A percentile compares a stretch with the other conserved stretches of the same genome.
These are phyloP conservation scores for Penicillium sp. DNA, from an alignment of 2,329 filamentous ascomycete genomes.

Conservation along the genomic window DNA sequence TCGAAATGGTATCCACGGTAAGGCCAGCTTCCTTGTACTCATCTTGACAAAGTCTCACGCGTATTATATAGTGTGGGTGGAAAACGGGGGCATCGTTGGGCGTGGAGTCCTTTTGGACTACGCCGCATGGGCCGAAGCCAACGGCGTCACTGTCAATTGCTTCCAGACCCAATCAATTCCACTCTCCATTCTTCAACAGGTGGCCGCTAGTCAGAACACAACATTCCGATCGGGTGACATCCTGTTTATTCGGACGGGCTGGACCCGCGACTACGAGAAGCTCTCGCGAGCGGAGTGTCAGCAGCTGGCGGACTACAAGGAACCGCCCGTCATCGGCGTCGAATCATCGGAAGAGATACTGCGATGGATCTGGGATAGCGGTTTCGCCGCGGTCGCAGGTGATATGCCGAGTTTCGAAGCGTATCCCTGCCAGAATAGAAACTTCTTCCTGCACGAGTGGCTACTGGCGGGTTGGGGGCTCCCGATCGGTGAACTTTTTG, in stretches of 20 bases:
- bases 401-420: slow-evolving; percentile 53
- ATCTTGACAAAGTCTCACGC: not conserved
- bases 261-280: slow-evolving; percentile 43
- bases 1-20: slow-evolving; percentile 43
- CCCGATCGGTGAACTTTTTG: slow-evolving; percentile 44
- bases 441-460: slow-evolving; percentile 28
- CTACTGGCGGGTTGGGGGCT: slow-evolving; percentile 47
- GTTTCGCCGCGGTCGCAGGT: slow-evolving; percentile 54
- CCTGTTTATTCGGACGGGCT: slow-evolving; percentile 53
- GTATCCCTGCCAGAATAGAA: slow-evolving; percentile 35
- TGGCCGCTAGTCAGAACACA: slow-evolving; percentile 44
- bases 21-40: not conserved
- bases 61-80: slow-evolving; percentile 30
- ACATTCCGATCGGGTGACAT: slow-evolving; percentile 51
- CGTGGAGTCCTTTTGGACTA: slow-evolving; percentile 49
- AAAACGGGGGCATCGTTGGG: slow-evolving; percentile 41
- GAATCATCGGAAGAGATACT: slow-evolving; percentile 47
- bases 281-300: slow-evolving; percentile 37
- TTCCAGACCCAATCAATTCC: slow-evolving; percentile 45
- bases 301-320: slow-evolving; percentile 29
- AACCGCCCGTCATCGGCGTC: slow-evolving; percentile 42
- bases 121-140: slow-evolving; percentile 39
- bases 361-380: slow-evolving; percentile 55
- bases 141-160: slow-evolving; percentile 35
- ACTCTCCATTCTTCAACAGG: slow-evolving; percentile 39